Evolutionary conservation across 192 early-diverging fungal species (phyloP).

Genomic region (Pecoramyces ruminantium): DNA sequence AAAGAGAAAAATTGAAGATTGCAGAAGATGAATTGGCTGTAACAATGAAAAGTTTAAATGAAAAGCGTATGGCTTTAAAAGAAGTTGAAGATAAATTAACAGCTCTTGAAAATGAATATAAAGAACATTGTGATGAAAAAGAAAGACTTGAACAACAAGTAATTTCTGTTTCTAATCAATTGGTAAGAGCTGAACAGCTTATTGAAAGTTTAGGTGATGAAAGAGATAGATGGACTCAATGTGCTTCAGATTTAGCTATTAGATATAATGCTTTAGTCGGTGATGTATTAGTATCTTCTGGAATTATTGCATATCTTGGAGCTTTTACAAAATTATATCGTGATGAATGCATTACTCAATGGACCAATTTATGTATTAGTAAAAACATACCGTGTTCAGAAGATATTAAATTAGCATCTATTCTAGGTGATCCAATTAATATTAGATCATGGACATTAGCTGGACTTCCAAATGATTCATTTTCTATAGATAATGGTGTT

Average conservation of each 20-base stretch:
- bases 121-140: conserved; percentile 34
- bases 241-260: conserved; percentile 24
- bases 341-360: conserved; percentile 29
- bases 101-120: conserved; percentile 29
- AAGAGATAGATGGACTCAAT: conserved; percentile 37
- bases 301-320: conserved; percentile 39
- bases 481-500: conserved; percentile 42
- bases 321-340: conserved; percentile 39
- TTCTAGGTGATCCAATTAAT: conserved; percentile 35
- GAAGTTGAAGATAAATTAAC: conserved; percentile 40
- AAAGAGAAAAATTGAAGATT: conserved; percentile 27
- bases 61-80: conserved; percentile 34
- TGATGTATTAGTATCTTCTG: conserved; percentile 37
- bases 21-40: conserved; percentile 30
- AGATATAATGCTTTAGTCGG: conserved; percentile 30
- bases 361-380: conserved; percentile 20
- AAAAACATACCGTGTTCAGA: conserved; percentile 35
- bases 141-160: conserved; percentile 36
- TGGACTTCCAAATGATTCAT: conserved; percentile 37
- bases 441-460: conserved; percentile 31
- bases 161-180: conserved; percentile 35
- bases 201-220: conserved; percentile 41
- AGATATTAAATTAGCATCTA: conserved; percentile 21
- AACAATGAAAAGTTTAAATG: conserved; percentile 32
- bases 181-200: conserved; percentile 38